A percentile compares a stretch with the other conserved stretches of the same genome.
These are phyloP conservation scores for Oryza punctata DNA, from an alignment of 176 grass and related monocot species.

Conservation along the genomic window DNA sequence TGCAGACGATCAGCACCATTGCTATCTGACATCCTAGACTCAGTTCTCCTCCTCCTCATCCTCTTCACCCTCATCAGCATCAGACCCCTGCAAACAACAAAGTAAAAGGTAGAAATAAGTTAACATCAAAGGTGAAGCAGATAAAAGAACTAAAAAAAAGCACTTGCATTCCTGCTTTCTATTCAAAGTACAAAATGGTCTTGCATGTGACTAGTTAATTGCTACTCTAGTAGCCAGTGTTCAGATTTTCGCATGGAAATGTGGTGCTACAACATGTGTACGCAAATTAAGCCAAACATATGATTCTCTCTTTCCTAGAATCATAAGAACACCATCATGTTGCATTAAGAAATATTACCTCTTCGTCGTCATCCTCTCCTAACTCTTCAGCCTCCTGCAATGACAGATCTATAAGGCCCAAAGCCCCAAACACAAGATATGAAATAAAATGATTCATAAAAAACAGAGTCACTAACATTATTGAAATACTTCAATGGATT, in stretches of 20 bases:
- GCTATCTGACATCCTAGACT: slow-evolving; percentile 25
- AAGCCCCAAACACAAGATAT: slow-evolving; percentile 11
- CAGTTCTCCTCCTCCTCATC: slow-evolving; percentile 57
- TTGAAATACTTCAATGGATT: slow-evolving; percentile 99
- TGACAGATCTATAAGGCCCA: slow-evolving; percentile 27
- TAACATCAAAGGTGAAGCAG: background rate
- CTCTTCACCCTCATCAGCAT: slow-evolving; percentile 49
- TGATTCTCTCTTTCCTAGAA: background rate
- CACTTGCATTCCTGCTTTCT: background rate
- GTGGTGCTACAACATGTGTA: background rate
- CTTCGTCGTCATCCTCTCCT: slow-evolving; percentile 79
- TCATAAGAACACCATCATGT: background rate
- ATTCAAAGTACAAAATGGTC: background rate
- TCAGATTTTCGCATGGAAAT: background rate
- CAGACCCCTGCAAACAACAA: slow-evolving; percentile 48
- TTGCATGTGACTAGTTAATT: background rate
- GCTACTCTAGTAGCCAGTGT: background rate
- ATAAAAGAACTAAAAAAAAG: background rate
- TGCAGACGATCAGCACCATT: slow-evolving; percentile 18
- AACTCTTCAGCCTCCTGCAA: slow-evolving; percentile 83
- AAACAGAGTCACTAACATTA: slow-evolving; percentile 65
- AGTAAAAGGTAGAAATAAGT: background rate
- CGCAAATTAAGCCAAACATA: background rate
- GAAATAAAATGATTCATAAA: slow-evolving; percentile 11
- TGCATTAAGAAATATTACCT: slow-evolving; percentile 43